Evolutionary conservation across 148 eudicot genomes (phyloP), one percentile per base, ranked within the genome.

Genomic region (Polygonum maritimum): DNA sequence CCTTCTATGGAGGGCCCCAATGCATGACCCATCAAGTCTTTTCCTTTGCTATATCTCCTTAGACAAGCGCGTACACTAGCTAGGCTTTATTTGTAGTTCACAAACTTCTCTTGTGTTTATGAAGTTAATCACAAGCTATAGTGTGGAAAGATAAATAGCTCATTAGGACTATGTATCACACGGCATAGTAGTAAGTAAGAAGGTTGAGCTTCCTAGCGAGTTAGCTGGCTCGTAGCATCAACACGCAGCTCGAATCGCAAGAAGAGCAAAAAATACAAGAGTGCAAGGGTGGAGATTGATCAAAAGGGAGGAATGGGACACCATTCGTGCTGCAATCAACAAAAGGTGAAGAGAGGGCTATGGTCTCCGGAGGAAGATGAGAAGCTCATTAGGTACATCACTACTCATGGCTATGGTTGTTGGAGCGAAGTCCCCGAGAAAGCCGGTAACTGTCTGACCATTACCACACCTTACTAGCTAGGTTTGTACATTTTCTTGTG

Each of bases 351-450:
- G 87, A 88, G 98, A 84, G 98, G 98, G 48, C 80, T 92, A 9
- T 92, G 97, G 97, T 92, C 97, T 40, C 97, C 97, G 2, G 97
- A 92, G 74, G 97, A 92, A 79, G 97, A 92, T 52, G 98, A 92
- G 76, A 92, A 90, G 83, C 92, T 92, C 79, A 82, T 91, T 48
- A 84, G 89, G 72, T 93, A 88, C 67, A 91, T 93, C 52, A 83
- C 98, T 33, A 82, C 86, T 55, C 90, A 93, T 84, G 97, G 98
- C 80, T 91, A 93, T 83, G 98, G 98, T 39, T 93, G 98, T 63
- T 93, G 98, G 98, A 93, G 96, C 76, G 98, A 93, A 88, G 96
- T 93, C 75, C 98, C 98, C 47, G 91, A 93, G 16, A 93, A 93
- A 93, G 94, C 98, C 74, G 97, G 98, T 89, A n/a, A 48, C 16